Evolutionary conservation across 2,329 filamentous ascomycete genomes (phyloP).

Genomic region (Talaromyces rugulosus): DNA sequence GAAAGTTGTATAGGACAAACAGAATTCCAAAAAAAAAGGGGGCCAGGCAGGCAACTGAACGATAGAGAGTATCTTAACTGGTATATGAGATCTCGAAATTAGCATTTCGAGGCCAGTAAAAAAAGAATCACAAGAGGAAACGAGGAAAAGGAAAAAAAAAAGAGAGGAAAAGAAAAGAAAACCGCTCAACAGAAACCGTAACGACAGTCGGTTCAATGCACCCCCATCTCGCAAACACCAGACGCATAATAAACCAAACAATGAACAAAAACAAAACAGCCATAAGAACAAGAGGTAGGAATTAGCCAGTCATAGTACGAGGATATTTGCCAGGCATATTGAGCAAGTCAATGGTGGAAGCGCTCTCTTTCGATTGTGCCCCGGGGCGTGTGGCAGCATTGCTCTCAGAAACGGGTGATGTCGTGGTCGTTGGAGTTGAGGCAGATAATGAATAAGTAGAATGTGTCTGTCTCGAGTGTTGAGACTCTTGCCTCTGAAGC

Average conservation of each 20-base stretch:
- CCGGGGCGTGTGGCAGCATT: slow-evolving; percentile 11
- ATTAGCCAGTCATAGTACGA: slow-evolving; percentile 12
- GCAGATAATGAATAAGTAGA: slow-evolving; percentile 12
- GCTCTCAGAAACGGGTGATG: slow-evolving; percentile 11
- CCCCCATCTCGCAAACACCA: not conserved
- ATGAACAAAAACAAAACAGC: not conserved
- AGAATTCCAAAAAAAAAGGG: not conserved
- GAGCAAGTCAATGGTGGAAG: slow-evolving; percentile 28
- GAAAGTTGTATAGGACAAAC: not conserved
- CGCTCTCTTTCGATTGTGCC: slow-evolving; percentile 24
- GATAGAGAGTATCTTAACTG: not conserved
- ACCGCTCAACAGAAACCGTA: not conserved
- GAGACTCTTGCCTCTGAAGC: slow-evolving; percentile 9
- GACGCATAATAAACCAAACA: not conserved
- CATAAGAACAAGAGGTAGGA: not conserved
- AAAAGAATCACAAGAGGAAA: no score
- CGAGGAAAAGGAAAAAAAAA: not conserved
- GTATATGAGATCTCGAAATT: not conserved
- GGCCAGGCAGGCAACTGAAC: not conserved
- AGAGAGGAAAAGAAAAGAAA: not conserved
- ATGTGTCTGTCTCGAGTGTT: slow-evolving; percentile 13
- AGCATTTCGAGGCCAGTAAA: not conserved
- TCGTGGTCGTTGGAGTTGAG: slow-evolving; percentile 9
- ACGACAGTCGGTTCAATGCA: not conserved
- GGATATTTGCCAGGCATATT: slow-evolving; percentile 35